A percentile compares a stretch with the other conserved stretches of the same genome.
phyloP scores from a whole-genome alignment of 306 rosid species.

The Acmispon strigosus region DNA sequence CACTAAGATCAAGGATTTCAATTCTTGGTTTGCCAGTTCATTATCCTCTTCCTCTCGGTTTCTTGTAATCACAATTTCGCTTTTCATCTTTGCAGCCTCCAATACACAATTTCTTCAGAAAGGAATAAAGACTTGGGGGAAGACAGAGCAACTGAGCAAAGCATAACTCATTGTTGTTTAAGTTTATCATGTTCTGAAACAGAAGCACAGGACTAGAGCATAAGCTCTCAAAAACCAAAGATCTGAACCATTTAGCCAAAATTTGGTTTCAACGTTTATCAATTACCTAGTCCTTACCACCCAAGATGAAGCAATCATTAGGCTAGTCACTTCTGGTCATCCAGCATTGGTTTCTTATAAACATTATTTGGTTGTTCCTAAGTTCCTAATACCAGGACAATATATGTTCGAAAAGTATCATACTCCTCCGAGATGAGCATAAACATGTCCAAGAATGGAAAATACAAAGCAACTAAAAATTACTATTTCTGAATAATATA shows the following conservation, averaged over 20 bases:
- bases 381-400: neutral
- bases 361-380: neutral
- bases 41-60: neutral
- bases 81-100: neutral
- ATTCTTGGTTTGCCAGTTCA: neutral
- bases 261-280: neutral
- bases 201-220: slow-evolving; percentile 3
- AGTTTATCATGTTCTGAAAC: slow-evolving; percentile 8
- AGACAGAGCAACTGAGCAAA: neutral
- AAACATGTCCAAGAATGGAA: neutral
- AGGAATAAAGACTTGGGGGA: neutral
- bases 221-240: neutral
- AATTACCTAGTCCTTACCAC: neutral
- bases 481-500: neutral
- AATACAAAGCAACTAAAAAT: neutral
- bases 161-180: neutral
- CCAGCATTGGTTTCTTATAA: neutral
- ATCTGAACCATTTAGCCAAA: slow-evolving; percentile 6
- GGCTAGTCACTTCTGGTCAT: neutral
- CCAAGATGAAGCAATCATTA: neutral
- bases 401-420: neutral
- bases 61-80: neutral
- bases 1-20: neutral
- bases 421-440: neutral
- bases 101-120: neutral